Evolutionary conservation across 176 grass and related monocot genomes (phyloP), one percentile per base, ranked within the genome.

Genomic region (Microstegium vimineum): DNA sequence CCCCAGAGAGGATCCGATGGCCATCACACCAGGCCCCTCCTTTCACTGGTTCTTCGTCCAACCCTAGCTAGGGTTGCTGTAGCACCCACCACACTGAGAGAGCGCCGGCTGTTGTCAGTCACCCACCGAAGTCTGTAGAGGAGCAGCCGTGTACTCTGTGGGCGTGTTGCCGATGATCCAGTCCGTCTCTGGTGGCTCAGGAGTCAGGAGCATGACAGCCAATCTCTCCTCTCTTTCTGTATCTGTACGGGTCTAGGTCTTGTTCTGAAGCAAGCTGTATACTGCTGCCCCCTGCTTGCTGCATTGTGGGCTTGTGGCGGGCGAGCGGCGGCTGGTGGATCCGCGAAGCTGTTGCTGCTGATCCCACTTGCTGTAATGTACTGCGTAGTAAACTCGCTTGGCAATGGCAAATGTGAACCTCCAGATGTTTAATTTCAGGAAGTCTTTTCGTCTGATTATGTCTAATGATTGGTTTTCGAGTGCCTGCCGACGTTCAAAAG

Each of bases 1-100:
- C 88, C 2, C 96, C 90, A 0, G 96, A 98, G 83, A 93, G 80
- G 77, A 81, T 95, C 28, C 81, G 20, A 12, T 95, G 92, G 92
- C 96, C 96, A 9, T 88, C 93, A 14, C 96, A 98, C 38, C 76
- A 86, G 60, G 69, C 78, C 2, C 62, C 49, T 68, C 75, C 82
- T 72, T 86, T 89, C 8, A 20, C 32, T 5, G 45, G 65, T 25
- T 82, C 89, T 34, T 76, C 63, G 0, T 87, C 85, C 22, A 77
- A 86, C 62, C 66, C 66, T 23, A 75, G 69, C n/a, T 94, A 93
- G 90, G 9, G 4, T 15, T 22, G 26, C 0, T 1, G 30, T 41
- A 65, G 45, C n/a, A 16, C 67, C 23, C 25, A 72, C 25, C 18
- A 14, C 26, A 20, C 30, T 13, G 52, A 73, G 71, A 26, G 33